A percentile compares a stretch with the other conserved stretches of the same genome.
These are phyloP conservation scores for Aspergillus fumigatus DNA, from an alignment of 2,329 filamentous ascomycete species.

Conservation along the genomic window DNA sequence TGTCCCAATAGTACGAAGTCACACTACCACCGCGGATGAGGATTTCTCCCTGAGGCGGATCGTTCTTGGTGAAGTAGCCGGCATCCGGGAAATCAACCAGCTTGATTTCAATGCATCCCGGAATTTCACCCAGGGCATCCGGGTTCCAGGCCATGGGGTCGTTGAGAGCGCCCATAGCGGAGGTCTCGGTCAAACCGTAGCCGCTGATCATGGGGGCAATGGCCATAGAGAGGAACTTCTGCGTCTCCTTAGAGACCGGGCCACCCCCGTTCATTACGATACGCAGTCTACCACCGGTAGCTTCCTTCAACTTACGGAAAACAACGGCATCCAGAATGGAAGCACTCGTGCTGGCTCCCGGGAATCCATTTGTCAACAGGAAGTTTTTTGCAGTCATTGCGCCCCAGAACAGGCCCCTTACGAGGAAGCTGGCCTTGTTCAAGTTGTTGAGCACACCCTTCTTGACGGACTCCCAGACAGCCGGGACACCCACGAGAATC, in stretches of 20 bases:
- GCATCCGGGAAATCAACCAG: slow-evolving; percentile 85
- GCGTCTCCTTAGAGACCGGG: slow-evolving; percentile 80
- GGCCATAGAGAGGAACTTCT: slow-evolving; percentile 85
- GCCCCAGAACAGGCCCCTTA: slow-evolving; percentile 73
- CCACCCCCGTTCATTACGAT: slow-evolving; percentile 94
- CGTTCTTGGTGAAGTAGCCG: slow-evolving; percentile 72
- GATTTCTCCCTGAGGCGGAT: slow-evolving; percentile 85
- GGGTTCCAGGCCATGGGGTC: slow-evolving; percentile 82
- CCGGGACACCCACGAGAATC: slow-evolving; percentile 87
- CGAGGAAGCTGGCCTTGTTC: slow-evolving; percentile 63
- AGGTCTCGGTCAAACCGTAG: slow-evolving; percentile 92
- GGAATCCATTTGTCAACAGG: slow-evolving; percentile 51
- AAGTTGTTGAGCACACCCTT: slow-evolving; percentile 86
- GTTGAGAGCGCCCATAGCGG: slow-evolving; percentile 55
- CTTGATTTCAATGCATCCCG: slow-evolving; percentile 78
- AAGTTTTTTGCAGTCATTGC: slow-evolving; percentile 59
- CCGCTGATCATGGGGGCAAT: slow-evolving; percentile 92
- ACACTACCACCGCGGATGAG: slow-evolving; percentile 77
- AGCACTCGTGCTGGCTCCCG: slow-evolving; percentile 49
- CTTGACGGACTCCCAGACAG: slow-evolving; percentile 95
- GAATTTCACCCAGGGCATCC: slow-evolving; percentile 69
- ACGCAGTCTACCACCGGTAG: slow-evolving; percentile 81
- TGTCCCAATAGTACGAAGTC: slow-evolving; percentile 73
- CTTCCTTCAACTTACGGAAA: slow-evolving; percentile 86
- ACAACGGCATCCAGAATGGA: slow-evolving; percentile 73